Evolutionary conservation across 768 basidiomycete species (phyloP), one percentile per base, ranked within the genome.

Genomic region (Leccinum disarticulatum): DNA sequence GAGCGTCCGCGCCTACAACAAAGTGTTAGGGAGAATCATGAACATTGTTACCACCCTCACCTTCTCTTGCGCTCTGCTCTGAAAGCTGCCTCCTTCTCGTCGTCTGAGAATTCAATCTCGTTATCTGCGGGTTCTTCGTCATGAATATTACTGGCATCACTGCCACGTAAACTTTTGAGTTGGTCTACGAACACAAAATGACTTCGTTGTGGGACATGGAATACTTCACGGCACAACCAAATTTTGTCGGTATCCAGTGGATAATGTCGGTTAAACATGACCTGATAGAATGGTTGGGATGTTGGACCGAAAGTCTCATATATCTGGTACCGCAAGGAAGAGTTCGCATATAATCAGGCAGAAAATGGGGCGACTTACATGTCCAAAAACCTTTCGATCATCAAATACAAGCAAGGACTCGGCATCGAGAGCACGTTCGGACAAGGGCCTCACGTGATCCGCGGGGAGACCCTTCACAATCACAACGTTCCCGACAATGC

Each of bases 231-330:
- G 27, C 81, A 81, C 17, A 84, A 61, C 57, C 73, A 73, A 46
- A 88, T 79, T 66, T 81, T 82, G 56, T 82, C 78, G 13, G 76
- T 68, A 68, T 90, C 80, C 48, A 91, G 71, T 5, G 89, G 84
- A 65, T 85, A 87, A 3, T 79, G 70, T 36, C 84, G 77, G 64
- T 81, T 88, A 74, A 95, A 93, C 67, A 87, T 87, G 63, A 98
- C 80, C 66, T 93, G 90, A 70, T 98, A 98, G 58, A 96, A 77
- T 6, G 96, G 96, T 60, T 91, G 88, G 19, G 83, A 81, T 9
- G 95, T 93, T 3, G 96, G 94, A 10, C 96, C 96, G 74, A 98
- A 98, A 0, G 95, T 97, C 76, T 98, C 96, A 70, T 89, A 91
- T 55, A 98, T 80, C 93, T 95, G 9, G 14, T 9, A 71, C 10